Evolutionary conservation across 148 eudicot genomes (phyloP).

Genomic region (Dianthus caryophyllus): DNA sequence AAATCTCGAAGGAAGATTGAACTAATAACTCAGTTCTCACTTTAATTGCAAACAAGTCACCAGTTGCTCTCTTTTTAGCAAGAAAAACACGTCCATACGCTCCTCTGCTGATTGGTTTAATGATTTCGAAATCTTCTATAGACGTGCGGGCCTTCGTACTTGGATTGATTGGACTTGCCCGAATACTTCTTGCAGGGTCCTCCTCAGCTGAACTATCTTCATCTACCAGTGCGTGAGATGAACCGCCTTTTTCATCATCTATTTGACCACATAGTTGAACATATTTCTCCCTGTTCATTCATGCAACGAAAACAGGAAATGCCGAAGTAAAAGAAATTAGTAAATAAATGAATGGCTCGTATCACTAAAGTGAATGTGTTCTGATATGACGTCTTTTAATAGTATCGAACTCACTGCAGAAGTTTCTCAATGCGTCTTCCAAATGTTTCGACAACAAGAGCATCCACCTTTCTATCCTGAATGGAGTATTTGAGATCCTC

Average conservation of each 20-base stretch:
- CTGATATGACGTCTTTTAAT: not conserved
- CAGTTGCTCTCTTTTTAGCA: constrained; percentile 92
- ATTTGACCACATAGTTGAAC: constrained; percentile 81
- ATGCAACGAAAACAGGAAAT: constrained; percentile 8
- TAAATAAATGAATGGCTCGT: constrained; percentile 14
- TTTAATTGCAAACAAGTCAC: constrained; percentile 97
- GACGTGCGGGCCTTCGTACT: constrained; percentile 81
- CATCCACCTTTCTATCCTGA: constrained; percentile 97
- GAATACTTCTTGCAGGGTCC: constrained; percentile 71
- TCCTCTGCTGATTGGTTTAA: constrained; percentile 98
- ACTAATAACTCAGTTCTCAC: constrained; percentile 32
- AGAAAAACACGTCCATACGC: constrained; percentile 97
- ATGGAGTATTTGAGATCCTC: constrained; percentile 94
- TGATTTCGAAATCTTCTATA: constrained; percentile 95
- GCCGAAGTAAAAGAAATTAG: not conserved
- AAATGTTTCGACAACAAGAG: constrained; percentile 96
- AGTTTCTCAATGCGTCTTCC: constrained; percentile 95
- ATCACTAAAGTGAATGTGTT: not conserved
- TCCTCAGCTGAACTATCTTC: constrained; percentile 85
- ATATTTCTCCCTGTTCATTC: constrained; percentile 76
- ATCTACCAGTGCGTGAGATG: constrained; percentile 47
- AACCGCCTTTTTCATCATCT: constrained; percentile 71
- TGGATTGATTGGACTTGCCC: constrained; percentile 82
- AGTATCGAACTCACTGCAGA: constrained; percentile 69
- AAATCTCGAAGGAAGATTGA: constrained; percentile 6